These are phyloP conservation scores for Castanea crenata DNA, from an alignment of 306 rosid species.

Conservation along the genomic window DNA sequence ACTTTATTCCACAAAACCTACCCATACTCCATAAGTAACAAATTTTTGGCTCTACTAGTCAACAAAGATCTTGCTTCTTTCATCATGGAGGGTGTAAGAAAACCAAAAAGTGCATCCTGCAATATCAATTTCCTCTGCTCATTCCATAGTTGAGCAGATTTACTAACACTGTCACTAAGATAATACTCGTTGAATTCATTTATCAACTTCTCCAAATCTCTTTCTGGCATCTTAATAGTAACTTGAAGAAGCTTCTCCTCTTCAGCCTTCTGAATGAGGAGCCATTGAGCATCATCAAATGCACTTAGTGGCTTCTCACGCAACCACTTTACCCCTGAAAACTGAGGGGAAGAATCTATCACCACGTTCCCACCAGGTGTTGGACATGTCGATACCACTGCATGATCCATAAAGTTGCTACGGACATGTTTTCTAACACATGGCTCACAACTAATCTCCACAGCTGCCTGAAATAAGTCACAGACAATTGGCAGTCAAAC, in stretches of 20 bases:
- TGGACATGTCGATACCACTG: constrained; percentile 85
- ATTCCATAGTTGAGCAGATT: constrained; percentile 96
- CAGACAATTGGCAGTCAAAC: not conserved
- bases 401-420: constrained; percentile 75
- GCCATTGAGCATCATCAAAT: constrained; percentile 96
- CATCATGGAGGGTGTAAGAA: constrained; percentile 90
- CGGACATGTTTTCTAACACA: constrained; percentile 90
- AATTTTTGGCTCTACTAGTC: constrained; percentile 69
- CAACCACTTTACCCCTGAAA: constrained; percentile 84
- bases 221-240: constrained; percentile 84
- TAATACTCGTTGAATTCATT: constrained; percentile 84
- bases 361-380: constrained; percentile 69
- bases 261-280: constrained; percentile 95
- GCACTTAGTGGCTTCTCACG: constrained; percentile 80
- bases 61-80: constrained; percentile 86
- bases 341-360: constrained; percentile 89
- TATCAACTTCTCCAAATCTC: constrained; percentile 61
- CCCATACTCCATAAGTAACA: constrained; percentile 87
- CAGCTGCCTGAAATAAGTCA: constrained; percentile 73
- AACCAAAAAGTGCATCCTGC: constrained; percentile 78
- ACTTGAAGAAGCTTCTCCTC: constrained; percentile 92
- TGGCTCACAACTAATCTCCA: constrained; percentile 99
- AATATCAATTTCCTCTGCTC: constrained; percentile 92
- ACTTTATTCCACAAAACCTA: constrained; percentile 83
- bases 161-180: constrained; percentile 95